Percentiles rank a stretch among this genome's conserved stretches.
Conservation (phyloP, 371 early-diverging fungal species). For the Rhizopus arrhizus region DNA sequence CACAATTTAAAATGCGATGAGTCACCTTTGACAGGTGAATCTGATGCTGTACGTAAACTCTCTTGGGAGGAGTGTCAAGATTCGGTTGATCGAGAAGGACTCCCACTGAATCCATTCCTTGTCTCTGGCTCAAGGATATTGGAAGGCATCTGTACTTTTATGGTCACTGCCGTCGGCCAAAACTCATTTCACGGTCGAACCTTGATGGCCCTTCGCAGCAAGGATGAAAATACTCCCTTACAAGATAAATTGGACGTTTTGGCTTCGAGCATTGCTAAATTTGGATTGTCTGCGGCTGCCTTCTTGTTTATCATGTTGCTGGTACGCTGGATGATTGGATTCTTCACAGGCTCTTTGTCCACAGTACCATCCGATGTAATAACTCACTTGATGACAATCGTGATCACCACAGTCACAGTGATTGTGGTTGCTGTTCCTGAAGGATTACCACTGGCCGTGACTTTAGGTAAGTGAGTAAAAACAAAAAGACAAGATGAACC, state of each 20-base stretch:
- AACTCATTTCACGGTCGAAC: constrained; percentile 77
- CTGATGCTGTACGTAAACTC: constrained; percentile 69
- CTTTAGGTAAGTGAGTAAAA: constrained; percentile 45
- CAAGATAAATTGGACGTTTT: constrained; percentile 68
- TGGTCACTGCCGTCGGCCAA: constrained; percentile 71
- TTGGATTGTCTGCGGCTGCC: constrained; percentile 63
- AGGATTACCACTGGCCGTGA: constrained; percentile 81
- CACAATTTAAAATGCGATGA: constrained; percentile 88
- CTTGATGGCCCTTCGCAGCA: constrained; percentile 67
- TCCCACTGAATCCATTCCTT: constrained; percentile 62
- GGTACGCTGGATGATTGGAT: constrained; percentile 55
- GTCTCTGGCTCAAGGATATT: constrained; percentile 75
- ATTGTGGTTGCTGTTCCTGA: constrained; percentile 84
- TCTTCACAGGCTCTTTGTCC: constrained; percentile 16
- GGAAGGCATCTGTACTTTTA: constrained; percentile 76
- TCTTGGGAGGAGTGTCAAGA: constrained; percentile 33
- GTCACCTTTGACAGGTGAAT: constrained; percentile 90
- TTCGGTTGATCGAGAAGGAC: background rate
- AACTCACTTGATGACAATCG: constrained; percentile 55
- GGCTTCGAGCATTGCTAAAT: constrained; percentile 70
- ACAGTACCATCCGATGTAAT: constrained; percentile 38
- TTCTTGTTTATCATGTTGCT: constrained; percentile 65
- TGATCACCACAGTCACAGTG: constrained; percentile 72
- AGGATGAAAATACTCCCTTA: constrained; percentile 68
- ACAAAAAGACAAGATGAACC: background rate